phyloP scores from a whole-genome alignment of 768 basidiomycete species.

The Galerina sulciceps region DNA sequence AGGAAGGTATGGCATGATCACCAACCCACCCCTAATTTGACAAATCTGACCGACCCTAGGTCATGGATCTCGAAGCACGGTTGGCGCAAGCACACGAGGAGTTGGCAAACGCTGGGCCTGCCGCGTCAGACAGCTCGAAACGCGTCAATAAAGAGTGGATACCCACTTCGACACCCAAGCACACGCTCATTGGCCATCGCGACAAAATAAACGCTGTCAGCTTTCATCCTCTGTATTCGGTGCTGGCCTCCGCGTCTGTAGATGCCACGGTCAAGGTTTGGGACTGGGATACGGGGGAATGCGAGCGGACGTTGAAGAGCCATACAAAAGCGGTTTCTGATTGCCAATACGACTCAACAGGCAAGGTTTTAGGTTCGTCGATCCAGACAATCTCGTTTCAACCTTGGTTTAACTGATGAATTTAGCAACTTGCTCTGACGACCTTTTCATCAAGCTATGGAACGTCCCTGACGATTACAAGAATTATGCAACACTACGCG shows the following conservation, averaged over 20 bases:
- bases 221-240: conserved; percentile 86
- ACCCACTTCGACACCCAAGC: conserved; percentile 82
- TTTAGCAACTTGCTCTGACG: conserved; percentile 73
- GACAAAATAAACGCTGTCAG: conserved; percentile 77
- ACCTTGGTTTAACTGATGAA: conserved; percentile 21
- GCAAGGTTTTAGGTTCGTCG: conserved; percentile 72
- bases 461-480: conserved; percentile 90
- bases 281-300: conserved; percentile 97
- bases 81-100: conserved; percentile 81
- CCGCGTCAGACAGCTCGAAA: conserved; percentile 55
- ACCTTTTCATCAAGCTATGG: conserved; percentile 93
- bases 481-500: conserved; percentile 83
- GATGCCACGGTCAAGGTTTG: conserved; percentile 92
- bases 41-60: conserved; percentile 47
- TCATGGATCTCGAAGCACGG: conserved; percentile 92
- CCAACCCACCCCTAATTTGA: conserved; percentile 2
- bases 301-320: conserved; percentile 89
- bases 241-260: conserved; percentile 85
- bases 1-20: conserved; percentile 70
- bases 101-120: conserved; percentile 47
- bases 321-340: conserved; percentile 90
- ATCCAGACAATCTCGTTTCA: background rate
- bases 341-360: conserved; percentile 88
- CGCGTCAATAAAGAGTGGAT: conserved; percentile 78
- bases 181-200: conserved; percentile 77